Percentiles rank a stretch among this genome's conserved stretches.
phyloP scores from a whole-genome alignment of 441 rosid genomes.

The Oxalis stricta region DNA sequence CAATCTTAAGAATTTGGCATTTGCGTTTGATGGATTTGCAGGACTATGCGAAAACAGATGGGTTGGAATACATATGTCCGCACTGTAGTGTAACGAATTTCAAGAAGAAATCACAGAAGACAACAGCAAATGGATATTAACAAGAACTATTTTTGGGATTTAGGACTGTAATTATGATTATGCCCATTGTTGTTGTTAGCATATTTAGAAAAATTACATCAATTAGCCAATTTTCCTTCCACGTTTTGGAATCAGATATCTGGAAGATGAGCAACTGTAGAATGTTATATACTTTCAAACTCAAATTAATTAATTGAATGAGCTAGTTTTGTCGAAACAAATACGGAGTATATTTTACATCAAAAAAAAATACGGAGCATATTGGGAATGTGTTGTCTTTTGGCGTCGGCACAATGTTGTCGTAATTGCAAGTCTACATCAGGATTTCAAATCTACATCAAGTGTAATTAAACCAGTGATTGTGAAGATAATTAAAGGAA shows the following conservation, averaged over 20 bases:
- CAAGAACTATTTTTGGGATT: too few relatives aligned
- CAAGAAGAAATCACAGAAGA: constrained; percentile 83
- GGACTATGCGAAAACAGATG: constrained; percentile 98
- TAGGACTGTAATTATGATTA: constrained; percentile 42
- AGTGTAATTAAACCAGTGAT: too few relatives aligned
- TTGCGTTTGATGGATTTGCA: constrained; percentile 17
- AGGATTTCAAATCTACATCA: too few relatives aligned
- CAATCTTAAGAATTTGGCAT: too few relatives aligned
- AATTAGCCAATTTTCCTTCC: constrained; percentile 14
- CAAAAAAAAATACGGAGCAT: too few relatives aligned
- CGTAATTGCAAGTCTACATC: too few relatives aligned
- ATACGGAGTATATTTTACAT: too few relatives aligned
- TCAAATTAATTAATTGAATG: constrained; percentile 5
- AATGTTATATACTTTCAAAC: constrained; percentile 12
- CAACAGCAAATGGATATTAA: constrained; percentile 50
- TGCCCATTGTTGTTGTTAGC: constrained; percentile 31
- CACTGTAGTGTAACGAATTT: constrained; percentile 79
- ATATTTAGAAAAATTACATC: constrained; percentile 26
- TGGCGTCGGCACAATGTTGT: too few relatives aligned
- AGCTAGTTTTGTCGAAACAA: constrained; percentile 9
- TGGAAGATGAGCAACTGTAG: constrained; percentile 20
- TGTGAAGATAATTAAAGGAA: not conserved
- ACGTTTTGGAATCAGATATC: constrained; percentile 6
- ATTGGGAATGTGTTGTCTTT: not conserved
- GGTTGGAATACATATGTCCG: constrained; percentile 91